Conservation (phyloP, 2,329 filamentous ascomycete genomes). For the Aspergillus udagawae region DNA sequence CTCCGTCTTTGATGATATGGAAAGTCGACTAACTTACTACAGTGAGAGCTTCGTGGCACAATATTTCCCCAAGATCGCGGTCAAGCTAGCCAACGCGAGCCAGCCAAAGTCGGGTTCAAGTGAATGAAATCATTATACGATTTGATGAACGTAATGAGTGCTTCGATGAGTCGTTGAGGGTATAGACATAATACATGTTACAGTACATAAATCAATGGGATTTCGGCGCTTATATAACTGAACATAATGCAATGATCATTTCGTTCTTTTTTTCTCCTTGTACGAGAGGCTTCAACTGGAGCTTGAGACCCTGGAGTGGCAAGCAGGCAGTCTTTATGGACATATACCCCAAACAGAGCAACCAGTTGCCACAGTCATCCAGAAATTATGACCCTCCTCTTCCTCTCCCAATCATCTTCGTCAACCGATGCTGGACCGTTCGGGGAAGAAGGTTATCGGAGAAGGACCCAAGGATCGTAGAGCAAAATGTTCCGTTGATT, state of each 20-base stretch:
- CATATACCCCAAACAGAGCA: neutral
- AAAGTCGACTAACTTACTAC: slow-evolving; percentile 2
- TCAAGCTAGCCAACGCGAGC: slow-evolving; percentile 42
- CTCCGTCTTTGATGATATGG: neutral
- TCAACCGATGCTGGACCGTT: neutral
- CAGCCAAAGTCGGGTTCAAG: neutral
- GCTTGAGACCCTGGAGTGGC: too few species aligned
- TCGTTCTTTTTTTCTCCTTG: neutral
- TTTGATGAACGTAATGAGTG: neutral
- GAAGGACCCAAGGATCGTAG: neutral
- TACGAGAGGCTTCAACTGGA: too few species aligned
- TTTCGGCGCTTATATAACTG: neutral
- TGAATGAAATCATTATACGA: neutral
- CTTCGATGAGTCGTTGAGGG: neutral
- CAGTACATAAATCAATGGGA: neutral
- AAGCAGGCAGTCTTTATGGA: neutral
- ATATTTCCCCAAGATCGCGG: slow-evolving; percentile 69
- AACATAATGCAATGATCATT: neutral
- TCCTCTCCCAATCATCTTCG: neutral
- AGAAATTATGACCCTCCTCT: neutral
- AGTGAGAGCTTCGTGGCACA: slow-evolving; percentile 74
- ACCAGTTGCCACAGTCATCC: neutral
- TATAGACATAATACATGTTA: neutral
- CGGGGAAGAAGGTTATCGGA: neutral
- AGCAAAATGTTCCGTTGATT: slow-evolving; percentile 8